A percentile compares a stretch with the other conserved stretches of the same genome.
phyloP scores from a whole-genome alignment of 169 alveolate species.

The Eimeria acervulina region DNA sequence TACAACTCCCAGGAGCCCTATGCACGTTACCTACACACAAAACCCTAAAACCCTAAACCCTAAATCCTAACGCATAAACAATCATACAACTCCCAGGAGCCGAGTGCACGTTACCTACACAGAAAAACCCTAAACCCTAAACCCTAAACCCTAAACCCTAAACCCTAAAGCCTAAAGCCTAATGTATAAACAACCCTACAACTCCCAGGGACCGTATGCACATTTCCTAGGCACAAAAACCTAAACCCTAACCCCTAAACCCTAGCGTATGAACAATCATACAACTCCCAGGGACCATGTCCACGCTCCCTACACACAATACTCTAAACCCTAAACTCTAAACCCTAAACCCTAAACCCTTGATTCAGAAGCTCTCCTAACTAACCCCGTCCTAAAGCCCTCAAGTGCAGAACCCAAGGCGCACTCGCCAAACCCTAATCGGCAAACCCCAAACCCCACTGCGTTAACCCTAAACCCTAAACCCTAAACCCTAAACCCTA shows the following conservation, averaged over 20 bases:
- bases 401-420: too few relatives aligned
- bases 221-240: conserved; percentile 18
- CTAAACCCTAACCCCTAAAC: background rate
- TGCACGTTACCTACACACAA: conserved; percentile 57
- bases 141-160: conserved; percentile 13
- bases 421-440: too few relatives aligned
- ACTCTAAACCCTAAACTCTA: too few relatives aligned
- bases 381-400: too few relatives aligned
- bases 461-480: background rate
- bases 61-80: background rate
- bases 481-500: conserved; percentile 13
- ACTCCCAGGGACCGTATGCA: conserved; percentile 50
- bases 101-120: conserved; percentile 69
- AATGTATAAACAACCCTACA: too few relatives aligned
- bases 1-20: conserved; percentile 66
- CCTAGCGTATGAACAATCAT: background rate
- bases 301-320: conserved; percentile 57
- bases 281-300: conserved; percentile 43
- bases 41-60: background rate
- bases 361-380: too few relatives aligned
- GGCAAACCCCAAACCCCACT: too few relatives aligned
- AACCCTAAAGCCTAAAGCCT: background rate
- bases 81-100: background rate
- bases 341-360: background rate
- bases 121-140: background rate